phyloP scores from a whole-genome alignment of 306 rosid genomes.

The Clitoria ternatea region DNA sequence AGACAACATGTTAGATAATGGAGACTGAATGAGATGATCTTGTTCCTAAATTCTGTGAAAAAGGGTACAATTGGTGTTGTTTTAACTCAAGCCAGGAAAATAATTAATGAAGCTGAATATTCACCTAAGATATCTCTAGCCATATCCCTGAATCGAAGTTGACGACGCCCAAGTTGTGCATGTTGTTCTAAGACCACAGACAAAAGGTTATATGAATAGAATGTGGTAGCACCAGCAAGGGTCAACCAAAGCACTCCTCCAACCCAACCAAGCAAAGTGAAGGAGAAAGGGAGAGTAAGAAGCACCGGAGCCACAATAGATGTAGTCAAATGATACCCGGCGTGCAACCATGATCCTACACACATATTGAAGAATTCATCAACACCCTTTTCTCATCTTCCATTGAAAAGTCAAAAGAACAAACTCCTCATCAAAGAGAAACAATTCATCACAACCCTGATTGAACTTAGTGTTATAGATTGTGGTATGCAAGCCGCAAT shows the following conservation, averaged over 20 bases:
- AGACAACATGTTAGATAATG: too few species aligned
- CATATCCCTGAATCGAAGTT: slow-evolving; percentile 68
- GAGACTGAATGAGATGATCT: background rate
- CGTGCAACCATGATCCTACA: slow-evolving; percentile 81
- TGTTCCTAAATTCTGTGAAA: background rate
- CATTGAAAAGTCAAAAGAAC: background rate
- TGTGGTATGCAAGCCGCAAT: too few species aligned
- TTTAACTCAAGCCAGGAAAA: background rate
- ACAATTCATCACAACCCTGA: too few species aligned
- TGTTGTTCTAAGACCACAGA: slow-evolving; percentile 71
- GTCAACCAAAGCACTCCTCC: slow-evolving; percentile 68
- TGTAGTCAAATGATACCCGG: slow-evolving; percentile 85
- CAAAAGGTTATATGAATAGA: slow-evolving; percentile 75
- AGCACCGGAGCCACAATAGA: slow-evolving; percentile 68
- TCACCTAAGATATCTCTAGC: slow-evolving; percentile 59
- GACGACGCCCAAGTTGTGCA: slow-evolving; percentile 66
- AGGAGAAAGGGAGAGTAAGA: slow-evolving; percentile 61
- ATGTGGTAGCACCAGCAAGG: slow-evolving; percentile 43
- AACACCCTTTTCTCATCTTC: slow-evolving; percentile 11
- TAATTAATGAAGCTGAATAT: background rate
- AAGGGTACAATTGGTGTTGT: background rate
- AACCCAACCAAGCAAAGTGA: slow-evolving; percentile 66
- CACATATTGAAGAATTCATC: slow-evolving; percentile 4
- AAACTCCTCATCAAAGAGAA: background rate
- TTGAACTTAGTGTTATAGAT: too few species aligned